phyloP scores from a whole-genome alignment of 306 rosid species.

The Abrus precatorius region DNA sequence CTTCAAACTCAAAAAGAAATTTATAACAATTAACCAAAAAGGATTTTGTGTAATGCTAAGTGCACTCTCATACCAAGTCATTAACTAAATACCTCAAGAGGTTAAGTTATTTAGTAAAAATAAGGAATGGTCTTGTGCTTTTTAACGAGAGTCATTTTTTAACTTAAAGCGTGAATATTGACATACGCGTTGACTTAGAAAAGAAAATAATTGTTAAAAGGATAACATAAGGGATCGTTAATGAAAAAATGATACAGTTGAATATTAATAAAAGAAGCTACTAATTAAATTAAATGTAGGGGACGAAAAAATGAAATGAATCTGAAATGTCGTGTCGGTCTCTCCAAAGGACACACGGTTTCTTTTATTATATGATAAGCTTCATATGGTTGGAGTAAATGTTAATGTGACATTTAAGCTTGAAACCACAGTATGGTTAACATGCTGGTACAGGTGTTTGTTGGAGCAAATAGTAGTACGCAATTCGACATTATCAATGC shows the following conservation, averaged over 20 bases:
- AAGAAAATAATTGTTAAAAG: neutral
- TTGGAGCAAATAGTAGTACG: neutral
- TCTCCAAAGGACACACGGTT: neutral
- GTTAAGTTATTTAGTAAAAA: neutral
- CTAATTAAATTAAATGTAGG: neutral
- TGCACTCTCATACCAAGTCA: neutral
- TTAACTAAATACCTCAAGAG: neutral
- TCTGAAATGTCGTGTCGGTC: neutral
- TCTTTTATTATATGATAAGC: neutral
- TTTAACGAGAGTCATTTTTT: neutral
- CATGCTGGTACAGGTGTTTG: neutral
- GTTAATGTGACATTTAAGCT: neutral
- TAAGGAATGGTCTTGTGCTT: neutral
- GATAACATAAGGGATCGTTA: no score
- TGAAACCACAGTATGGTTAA: neutral
- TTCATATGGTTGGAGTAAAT: constrained; percentile 1
- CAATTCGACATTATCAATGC: constrained; percentile 5
- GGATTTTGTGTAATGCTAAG: neutral
- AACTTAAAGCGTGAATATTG: neutral
- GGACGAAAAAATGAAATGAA: neutral
- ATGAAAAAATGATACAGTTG: no score
- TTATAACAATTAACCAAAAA: no score
- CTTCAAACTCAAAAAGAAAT: neutral
- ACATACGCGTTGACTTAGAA: no score
- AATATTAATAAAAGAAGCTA: no score